Evolutionary conservation across 2,329 filamentous ascomycete species (phyloP), one percentile per base, ranked within the genome.

Genomic region (Hypoxylon sp.): DNA sequence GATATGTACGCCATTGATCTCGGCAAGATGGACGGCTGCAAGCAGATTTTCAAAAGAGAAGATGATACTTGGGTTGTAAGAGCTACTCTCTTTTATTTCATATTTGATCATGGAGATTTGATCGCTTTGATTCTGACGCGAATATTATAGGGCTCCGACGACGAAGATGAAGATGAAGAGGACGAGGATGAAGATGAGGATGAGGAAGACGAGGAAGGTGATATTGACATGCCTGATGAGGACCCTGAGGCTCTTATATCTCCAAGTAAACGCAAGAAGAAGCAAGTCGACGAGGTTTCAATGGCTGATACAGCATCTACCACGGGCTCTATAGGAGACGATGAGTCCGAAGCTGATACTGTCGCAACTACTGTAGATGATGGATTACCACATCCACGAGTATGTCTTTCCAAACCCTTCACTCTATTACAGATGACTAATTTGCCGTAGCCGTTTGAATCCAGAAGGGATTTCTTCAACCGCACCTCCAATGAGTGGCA

Each of bases 1-100:
- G 96, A 99, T 75, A 85, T 99, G 80, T 97, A 97, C 80, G 91
- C 93, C 1, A 90, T 98, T 65, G 94, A 99, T 75, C 84, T 99
- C n/a, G 94, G 91, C 65, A 98, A 97, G 80, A 85, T 99, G 67
- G 94, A 98, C 73, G 96, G 96, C 2, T 95, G 96, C 71, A 95
- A 94, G 78, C 92, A 98, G 80, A 88, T 98, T 51, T 98, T 95
- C 82, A 92, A 86, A 78, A 87, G 93, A 58, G 92, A 97, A 73
- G 90, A 94, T 14, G 72, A 93, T 75, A 94, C 97, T 78, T 98
- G 94, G 94, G 81, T 90, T 60, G 90, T 91, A 78, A 81, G 86
- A 46, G n/a, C 13, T 34, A 21, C 38, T 6, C 17, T 17, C 56
- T 81, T 79, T 60, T 79, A 62, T 82, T 83, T 13, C 80, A 81